These are phyloP conservation scores for Trichosporon coremiiforme DNA, from an alignment of 1,284 basidiomycete genomes.

Conservation along the genomic window DNA sequence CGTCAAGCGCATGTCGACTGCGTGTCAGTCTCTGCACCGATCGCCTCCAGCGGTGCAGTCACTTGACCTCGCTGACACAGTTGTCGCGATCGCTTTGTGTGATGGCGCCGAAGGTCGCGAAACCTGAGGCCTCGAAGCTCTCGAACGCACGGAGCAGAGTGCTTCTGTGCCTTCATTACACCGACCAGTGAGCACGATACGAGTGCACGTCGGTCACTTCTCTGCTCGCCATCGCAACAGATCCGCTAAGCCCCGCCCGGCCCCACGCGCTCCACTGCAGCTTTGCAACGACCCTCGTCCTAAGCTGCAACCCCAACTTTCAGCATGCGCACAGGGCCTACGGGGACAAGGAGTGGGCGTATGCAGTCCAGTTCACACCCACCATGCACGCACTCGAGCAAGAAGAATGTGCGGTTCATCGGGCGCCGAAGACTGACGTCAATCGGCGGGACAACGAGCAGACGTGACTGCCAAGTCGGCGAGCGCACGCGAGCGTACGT, in stretches of 20 bases:
- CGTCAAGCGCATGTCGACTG: neutral
- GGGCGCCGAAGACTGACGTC: conserved; percentile 4
- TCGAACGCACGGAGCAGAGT: neutral
- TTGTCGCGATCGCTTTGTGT: neutral
- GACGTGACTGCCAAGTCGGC: neutral
- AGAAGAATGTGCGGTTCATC: neutral
- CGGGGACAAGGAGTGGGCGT: neutral
- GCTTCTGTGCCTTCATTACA: neutral
- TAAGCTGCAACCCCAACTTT: conserved; percentile 5
- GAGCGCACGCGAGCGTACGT: neutral
- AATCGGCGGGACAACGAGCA: neutral
- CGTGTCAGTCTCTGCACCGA: neutral
- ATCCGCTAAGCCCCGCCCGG: neutral
- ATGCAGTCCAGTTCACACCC: neutral
- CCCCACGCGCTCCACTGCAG: neutral
- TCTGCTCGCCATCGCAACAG: conserved; percentile 6
- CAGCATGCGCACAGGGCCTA: neutral
- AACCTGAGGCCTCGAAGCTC: neutral
- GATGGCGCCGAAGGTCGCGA: conserved; percentile 1
- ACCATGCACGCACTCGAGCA: neutral
- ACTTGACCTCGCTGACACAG: neutral
- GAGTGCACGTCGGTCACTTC: neutral
- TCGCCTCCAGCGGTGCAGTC: neutral
- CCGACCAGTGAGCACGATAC: neutral
- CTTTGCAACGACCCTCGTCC: conserved; percentile 8